Evolutionary conservation across 2,329 filamentous ascomycete species (phyloP), one percentile per base, ranked within the genome.

Genomic region (Epichloe coenophiala): DNA sequence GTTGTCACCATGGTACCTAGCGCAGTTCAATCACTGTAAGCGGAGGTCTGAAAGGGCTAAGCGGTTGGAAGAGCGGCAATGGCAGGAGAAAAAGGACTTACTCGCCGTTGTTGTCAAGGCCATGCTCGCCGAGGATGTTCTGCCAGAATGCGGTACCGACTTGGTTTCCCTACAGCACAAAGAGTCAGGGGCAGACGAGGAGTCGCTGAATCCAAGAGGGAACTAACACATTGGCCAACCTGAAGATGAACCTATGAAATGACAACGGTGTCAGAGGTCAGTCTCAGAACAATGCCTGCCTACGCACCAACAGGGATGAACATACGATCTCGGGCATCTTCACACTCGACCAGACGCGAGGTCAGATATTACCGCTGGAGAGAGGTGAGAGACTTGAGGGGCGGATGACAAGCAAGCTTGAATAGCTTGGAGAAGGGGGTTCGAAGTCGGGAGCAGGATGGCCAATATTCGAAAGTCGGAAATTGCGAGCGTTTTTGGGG

Each of bases 141-240:
- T 89, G 85, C 85, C 93, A 98, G 82, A 98, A 98, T 75, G 93
- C 93, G 79, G 93, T 91, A 90, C 93, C 93, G 65, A 97, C 95
- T 87, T 97, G 93, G 86, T 97, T 97, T 83, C 93, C 91, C 90
- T 96, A 65, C 63, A 59, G 55, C 61, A 71, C 66, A 59, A 54
- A 48, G 52, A 35, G 17, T 54, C 27, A 36, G 43, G 11, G 9
- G n/a, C n/a, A 31, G 12, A 47, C 6, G 17, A 23, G 15, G 37
- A 21, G 5, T 3, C n/a, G 23, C 4, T n/a, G 17, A n/a, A 9
- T n/a, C 17, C 2, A 17, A 7, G 9, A 13, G 50, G 50, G 51
- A 47, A 75, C 74, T 72, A 73, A 96, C 90, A 80, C 91, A 97
- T 84, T 97, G 93, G 75, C 93, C 93, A 80, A 93, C 97, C 79